phyloP scores from a whole-genome alignment of 768 basidiomycete genomes.

The Roridomyces roridus region DNA sequence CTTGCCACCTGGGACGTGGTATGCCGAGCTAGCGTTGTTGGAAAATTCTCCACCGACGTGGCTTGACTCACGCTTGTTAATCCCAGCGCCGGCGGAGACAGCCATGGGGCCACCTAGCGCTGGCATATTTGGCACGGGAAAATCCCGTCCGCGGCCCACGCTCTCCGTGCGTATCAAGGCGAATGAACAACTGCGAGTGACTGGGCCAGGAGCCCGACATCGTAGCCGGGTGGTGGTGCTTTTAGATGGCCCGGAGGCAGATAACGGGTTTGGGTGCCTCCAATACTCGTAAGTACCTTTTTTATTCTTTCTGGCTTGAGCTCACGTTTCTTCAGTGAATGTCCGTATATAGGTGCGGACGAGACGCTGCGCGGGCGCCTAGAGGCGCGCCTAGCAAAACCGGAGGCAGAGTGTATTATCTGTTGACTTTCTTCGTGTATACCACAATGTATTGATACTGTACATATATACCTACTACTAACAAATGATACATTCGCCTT shows the following conservation, averaged over 20 bases:
- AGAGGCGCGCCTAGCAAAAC: constrained; percentile 36
- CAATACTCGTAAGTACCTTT: constrained; percentile 45
- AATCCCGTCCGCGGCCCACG: constrained; percentile 25
- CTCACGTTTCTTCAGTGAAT: constrained; percentile 28
- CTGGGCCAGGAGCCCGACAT: neutral
- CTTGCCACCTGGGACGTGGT: constrained; percentile 28
- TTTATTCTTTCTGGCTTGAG: neutral
- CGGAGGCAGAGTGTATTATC: constrained; percentile 36
- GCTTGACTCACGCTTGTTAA: constrained; percentile 45
- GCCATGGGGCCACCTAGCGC: constrained; percentile 9
- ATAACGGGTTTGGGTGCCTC: constrained; percentile 34
- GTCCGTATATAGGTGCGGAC: constrained; percentile 36
- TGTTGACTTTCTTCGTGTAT: constrained; percentile 26
- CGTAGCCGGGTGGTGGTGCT: constrained; percentile 34
- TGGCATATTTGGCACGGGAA: constrained; percentile 16
- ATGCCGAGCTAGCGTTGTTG: constrained; percentile 43
- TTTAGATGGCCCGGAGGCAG: constrained; percentile 27
- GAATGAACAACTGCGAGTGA: constrained; percentile 3
- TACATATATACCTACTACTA: too few species aligned
- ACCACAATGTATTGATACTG: too few species aligned
- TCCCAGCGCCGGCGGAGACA: constrained; percentile 33
- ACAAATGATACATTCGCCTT: constrained; percentile 38
- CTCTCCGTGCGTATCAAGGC: constrained; percentile 36
- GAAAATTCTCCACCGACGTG: constrained; percentile 51
- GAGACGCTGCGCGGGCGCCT: constrained; percentile 35